phyloP scores from a whole-genome alignment of 441 rosid species.

The Populus hybrid region DNA sequence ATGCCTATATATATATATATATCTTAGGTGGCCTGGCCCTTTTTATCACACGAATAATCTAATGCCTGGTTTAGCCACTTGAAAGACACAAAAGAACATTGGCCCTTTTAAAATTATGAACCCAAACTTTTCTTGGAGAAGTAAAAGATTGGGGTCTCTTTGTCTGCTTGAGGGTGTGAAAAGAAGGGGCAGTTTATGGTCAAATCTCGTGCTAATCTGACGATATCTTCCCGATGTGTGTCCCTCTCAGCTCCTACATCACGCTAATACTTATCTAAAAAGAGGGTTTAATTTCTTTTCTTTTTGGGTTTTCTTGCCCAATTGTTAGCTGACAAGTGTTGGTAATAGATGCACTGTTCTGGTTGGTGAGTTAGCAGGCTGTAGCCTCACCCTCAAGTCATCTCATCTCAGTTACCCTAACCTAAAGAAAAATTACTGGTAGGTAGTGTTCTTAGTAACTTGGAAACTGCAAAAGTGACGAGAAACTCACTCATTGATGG shows the following conservation, averaged over 20 bases:
- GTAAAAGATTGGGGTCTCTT: slow-evolving; percentile 36
- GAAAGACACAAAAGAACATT: slow-evolving; percentile 27
- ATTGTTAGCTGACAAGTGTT: neutral
- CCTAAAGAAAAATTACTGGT: neutral
- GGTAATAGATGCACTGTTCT: neutral
- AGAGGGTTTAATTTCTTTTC: neutral
- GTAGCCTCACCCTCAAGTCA: neutral
- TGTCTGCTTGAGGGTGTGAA: slow-evolving; percentile 32
- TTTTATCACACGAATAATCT: neutral
- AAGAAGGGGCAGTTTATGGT: slow-evolving; percentile 11
- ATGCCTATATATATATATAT: slow-evolving; percentile 18
- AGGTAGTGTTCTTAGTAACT: too few relatives aligned
- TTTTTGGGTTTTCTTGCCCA: neutral
- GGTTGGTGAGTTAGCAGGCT: slow-evolving; percentile 28
- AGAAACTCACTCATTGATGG: neutral
- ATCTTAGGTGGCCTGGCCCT: neutral
- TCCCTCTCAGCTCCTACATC: slow-evolving; percentile 22
- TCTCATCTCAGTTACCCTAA: slow-evolving; percentile 12
- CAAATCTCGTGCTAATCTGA: slow-evolving; percentile 30
- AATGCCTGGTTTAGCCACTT: slow-evolving; percentile 2
- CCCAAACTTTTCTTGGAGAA: slow-evolving; percentile 36
- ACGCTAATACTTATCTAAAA: slow-evolving; percentile 6
- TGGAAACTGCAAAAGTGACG: too few relatives aligned
- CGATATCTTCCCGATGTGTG: slow-evolving; percentile 7
- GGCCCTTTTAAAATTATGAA: neutral